These are phyloP conservation scores for Adansonia grandidieri DNA, from an alignment of 441 rosid species.

Conservation along the genomic window DNA sequence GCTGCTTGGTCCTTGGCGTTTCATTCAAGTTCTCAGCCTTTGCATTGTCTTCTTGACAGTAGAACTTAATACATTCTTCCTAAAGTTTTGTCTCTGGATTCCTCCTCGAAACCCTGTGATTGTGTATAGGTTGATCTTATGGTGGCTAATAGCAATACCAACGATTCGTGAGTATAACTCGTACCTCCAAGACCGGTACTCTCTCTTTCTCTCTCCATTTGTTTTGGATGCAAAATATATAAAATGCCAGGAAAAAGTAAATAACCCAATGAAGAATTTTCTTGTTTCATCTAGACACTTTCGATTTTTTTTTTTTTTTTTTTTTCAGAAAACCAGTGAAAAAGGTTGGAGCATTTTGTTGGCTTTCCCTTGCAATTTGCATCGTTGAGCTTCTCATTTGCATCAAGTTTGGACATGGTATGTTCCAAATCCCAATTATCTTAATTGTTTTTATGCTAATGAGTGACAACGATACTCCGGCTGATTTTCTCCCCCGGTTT, in stretches of 20 bases:
- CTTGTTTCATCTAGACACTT: no score
- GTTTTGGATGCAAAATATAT: not conserved
- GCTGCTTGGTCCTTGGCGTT: constrained; percentile 95
- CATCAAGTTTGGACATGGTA: constrained; percentile 98
- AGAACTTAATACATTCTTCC: constrained; percentile 97
- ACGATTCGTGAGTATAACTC: constrained; percentile 96
- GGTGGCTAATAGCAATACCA: constrained; percentile 99
- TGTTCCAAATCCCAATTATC: constrained; percentile 4
- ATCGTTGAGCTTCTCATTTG: constrained; percentile 96
- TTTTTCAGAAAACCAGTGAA: constrained; percentile 71
- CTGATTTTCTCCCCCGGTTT: not conserved
- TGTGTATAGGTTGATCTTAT: constrained; percentile 82
- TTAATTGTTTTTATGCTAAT: not conserved
- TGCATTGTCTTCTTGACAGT: constrained; percentile 87
- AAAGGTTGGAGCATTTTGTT: constrained; percentile 98
- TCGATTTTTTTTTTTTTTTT: no score
- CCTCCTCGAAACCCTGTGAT: constrained; percentile 96
- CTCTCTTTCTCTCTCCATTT: constrained; percentile 25
- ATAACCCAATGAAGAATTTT: not conserved
- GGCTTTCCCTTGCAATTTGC: constrained; percentile 98
- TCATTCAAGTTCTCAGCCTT: constrained; percentile 91
- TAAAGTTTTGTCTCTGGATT: constrained; percentile 95
- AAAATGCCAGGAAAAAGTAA: not conserved
- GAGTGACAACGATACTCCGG: not conserved
- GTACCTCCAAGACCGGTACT: constrained; percentile 90